phyloP scores from a whole-genome alignment of 2,329 filamentous ascomycete genomes.

The Dactylonectria macrodidyma region DNA sequence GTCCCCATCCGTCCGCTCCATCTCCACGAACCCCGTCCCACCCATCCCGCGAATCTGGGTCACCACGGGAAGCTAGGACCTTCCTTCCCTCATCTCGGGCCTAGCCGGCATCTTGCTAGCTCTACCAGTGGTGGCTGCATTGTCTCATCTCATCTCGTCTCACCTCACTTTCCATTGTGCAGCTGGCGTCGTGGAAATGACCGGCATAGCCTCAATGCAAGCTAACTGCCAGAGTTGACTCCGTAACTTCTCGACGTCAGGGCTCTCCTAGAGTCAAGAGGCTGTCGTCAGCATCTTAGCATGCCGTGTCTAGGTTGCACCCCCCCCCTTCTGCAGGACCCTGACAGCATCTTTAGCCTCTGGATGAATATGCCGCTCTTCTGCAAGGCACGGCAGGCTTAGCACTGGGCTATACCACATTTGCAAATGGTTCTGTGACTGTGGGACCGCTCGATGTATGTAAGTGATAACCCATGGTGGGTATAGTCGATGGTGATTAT shows the following conservation, averaged over 20 bases:
- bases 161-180: neutral
- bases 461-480: neutral
- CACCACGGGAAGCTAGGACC: slow-evolving; percentile 8
- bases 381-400: slow-evolving; percentile 20
- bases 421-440: slow-evolving; percentile 3
- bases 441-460: neutral
- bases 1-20: slow-evolving; percentile 3
- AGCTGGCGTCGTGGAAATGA: neutral
- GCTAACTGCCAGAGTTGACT: neutral
- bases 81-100: slow-evolving; percentile 12
- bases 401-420: slow-evolving; percentile 3
- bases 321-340: neutral
- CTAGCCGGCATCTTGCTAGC: slow-evolving; percentile 1
- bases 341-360: neutral
- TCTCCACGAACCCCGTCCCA: slow-evolving; percentile 16
- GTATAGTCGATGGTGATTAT: neutral
- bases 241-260: too few species aligned
- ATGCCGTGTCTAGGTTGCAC: slow-evolving; percentile 13
- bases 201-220: neutral
- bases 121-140: neutral
- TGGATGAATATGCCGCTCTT: slow-evolving; percentile 1
- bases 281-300: slow-evolving; percentile 11
- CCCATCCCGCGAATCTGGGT: slow-evolving; percentile 26
- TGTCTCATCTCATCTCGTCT: neutral
- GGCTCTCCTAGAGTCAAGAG: neutral